Percentiles rank a stretch among this genome's conserved stretches.
phyloP scores from a whole-genome alignment of 257 asterid genomes.

The Thymus quinquecostatus region DNA sequence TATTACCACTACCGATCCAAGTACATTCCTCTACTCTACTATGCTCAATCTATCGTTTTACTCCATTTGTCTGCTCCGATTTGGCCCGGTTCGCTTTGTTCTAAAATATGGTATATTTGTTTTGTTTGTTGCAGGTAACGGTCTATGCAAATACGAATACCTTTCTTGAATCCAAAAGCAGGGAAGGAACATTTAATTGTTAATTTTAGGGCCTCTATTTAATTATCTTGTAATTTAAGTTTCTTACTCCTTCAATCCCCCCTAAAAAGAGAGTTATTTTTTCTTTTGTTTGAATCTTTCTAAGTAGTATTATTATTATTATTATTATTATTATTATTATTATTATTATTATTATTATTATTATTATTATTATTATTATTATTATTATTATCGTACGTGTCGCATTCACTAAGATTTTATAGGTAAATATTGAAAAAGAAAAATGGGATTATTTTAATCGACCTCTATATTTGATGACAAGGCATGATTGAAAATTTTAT shows the following conservation, averaged over 20 bases:
- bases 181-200: constrained; percentile 22
- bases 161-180: constrained; percentile 34
- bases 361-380: not conserved
- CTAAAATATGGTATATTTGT: not conserved
- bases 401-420: not conserved
- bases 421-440: too few species aligned
- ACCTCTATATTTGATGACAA: too few species aligned
- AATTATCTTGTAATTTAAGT: not conserved
- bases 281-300: too few species aligned
- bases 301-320: not conserved
- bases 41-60: not conserved
- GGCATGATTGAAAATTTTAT: too few species aligned
- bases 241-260: not conserved
- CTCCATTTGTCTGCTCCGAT: too few species aligned
- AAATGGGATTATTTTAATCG: too few species aligned
- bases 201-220: constrained; percentile 18
- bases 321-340: not conserved
- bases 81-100: not conserved
- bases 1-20: constrained; percentile 53
- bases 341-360: too few species aligned
- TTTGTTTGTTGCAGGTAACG: constrained; percentile 51
- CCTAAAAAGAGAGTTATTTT: too few species aligned
- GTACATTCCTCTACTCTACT: constrained; percentile 41
- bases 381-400: not conserved
- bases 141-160: constrained; percentile 61